phyloP scores from a whole-genome alignment of 192 early-diverging fungal genomes.

The Coemansia sp. region DNA sequence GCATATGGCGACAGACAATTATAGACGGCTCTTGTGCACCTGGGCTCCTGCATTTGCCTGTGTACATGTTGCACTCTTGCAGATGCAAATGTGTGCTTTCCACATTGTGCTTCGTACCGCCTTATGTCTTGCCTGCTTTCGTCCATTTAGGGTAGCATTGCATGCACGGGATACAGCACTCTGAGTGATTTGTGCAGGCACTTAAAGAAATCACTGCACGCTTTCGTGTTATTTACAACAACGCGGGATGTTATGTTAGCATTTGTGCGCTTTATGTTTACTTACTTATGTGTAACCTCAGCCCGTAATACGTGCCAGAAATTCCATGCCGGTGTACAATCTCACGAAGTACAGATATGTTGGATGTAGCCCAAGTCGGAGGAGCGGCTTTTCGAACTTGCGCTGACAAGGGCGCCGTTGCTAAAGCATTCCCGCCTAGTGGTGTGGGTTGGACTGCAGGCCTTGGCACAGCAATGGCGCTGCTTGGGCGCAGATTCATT shows the following conservation, averaged over 20 bases:
- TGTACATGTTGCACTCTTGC: not conserved
- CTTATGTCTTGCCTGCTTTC: not conserved
- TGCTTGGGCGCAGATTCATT: conserved; percentile 42
- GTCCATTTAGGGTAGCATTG: not conserved
- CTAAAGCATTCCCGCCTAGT: conserved; percentile 6
- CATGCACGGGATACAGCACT: not conserved
- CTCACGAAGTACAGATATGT: conserved; percentile 42
- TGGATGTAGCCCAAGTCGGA: conserved; percentile 39
- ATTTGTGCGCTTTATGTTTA: not conserved
- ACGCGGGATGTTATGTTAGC: not conserved
- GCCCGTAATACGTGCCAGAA: conserved; percentile 44
- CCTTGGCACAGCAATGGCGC: conserved; percentile 6
- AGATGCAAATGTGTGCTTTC: not conserved
- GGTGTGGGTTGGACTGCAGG: conserved; percentile 1
- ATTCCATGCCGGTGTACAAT: conserved; percentile 38
- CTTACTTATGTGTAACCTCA: conserved; percentile 51
- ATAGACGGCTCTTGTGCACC: not conserved
- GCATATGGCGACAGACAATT: not conserved
- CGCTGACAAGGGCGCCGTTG: conserved; percentile 2
- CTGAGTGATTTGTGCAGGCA: not conserved
- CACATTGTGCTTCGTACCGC: not conserved
- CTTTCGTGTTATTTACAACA: not conserved
- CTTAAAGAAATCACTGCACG: not conserved
- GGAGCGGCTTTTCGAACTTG: not conserved
- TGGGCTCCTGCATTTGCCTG: not conserved